Evolutionary conservation across 805 yeast genomes (phyloP).

Genomic region (Starmerella apis): DNA sequence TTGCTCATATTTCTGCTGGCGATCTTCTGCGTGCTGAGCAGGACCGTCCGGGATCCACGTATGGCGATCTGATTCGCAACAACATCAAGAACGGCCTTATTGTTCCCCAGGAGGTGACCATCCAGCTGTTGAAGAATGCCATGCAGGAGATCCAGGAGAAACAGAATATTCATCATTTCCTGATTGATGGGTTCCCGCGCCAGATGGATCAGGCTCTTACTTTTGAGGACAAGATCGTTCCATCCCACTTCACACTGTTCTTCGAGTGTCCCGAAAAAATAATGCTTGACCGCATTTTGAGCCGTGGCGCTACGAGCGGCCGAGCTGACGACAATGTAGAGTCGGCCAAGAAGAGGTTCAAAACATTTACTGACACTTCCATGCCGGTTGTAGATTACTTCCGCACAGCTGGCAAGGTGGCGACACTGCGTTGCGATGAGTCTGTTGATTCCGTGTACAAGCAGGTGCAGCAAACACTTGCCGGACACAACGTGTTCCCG

Average conservation of each 20-base stretch:
- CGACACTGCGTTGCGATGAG: slow-evolving; percentile 66
- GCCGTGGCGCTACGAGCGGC: slow-evolving; percentile 92
- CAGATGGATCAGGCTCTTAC: slow-evolving; percentile 96
- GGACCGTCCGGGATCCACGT: slow-evolving; percentile 65
- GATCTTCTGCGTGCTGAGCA: slow-evolving; percentile 92
- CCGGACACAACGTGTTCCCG: slow-evolving; percentile 29
- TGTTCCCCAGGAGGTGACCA: slow-evolving; percentile 87
- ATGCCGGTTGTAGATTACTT: slow-evolving; percentile 88
- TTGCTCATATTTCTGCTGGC: slow-evolving; percentile 91
- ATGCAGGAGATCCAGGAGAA: slow-evolving; percentile 47
- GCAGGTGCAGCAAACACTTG: slow-evolving; percentile 57
- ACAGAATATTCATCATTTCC: slow-evolving; percentile 43
- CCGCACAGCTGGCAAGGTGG: slow-evolving; percentile 61
- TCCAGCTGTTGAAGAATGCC: slow-evolving; percentile 72
- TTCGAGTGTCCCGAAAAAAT: slow-evolving; percentile 60
- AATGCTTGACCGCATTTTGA: slow-evolving; percentile 73
- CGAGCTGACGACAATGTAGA: slow-evolving; percentile 88
- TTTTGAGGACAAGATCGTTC: slow-evolving; percentile 60
- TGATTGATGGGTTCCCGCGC: slow-evolving; percentile 94
- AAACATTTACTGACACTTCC: slow-evolving; percentile 73
- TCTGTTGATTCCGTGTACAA: slow-evolving; percentile 68
- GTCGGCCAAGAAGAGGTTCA: slow-evolving; percentile 80
- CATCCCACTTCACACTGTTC: slow-evolving; percentile 34
- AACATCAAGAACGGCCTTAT: slow-evolving; percentile 79
- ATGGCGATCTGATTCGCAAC: slow-evolving; percentile 73